Conservation (phyloP, 2,329 filamentous ascomycete species). For the Microcera coccophila region DNA sequence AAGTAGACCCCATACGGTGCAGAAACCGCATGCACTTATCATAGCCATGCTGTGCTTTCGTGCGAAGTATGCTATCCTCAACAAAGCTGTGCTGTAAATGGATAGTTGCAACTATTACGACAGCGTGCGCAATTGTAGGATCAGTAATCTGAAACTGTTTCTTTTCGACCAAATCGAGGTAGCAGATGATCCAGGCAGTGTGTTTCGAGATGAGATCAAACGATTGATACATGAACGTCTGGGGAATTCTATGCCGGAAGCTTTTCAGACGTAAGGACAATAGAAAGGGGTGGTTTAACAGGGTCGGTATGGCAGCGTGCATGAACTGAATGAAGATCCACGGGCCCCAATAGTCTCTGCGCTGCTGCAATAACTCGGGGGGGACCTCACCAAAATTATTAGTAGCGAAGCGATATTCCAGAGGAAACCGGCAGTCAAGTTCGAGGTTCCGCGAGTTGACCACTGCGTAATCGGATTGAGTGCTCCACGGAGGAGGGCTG, state of each 20-base stretch:
- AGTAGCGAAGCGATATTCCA: slow-evolving; percentile 47
- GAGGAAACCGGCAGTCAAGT: slow-evolving; percentile 48
- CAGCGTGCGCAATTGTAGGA: slow-evolving; percentile 39
- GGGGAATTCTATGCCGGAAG: slow-evolving; percentile 49
- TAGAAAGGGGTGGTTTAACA: slow-evolving; percentile 52
- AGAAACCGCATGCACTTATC: slow-evolving; percentile 28
- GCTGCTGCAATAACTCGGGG: slow-evolving; percentile 38
- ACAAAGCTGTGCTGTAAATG: slow-evolving; percentile 52
- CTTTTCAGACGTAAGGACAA: slow-evolving; percentile 50
- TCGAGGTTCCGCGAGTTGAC: slow-evolving; percentile 49
- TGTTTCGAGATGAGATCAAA: slow-evolving; percentile 49
- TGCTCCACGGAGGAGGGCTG: slow-evolving; percentile 39
- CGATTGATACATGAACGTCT: slow-evolving; percentile 52
- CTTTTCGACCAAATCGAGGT: slow-evolving; percentile 45
- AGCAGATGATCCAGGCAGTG: slow-evolving; percentile 51
- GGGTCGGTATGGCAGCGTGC: slow-evolving; percentile 50
- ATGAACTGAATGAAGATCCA: slow-evolving; percentile 51
- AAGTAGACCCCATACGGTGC: slow-evolving; percentile 19
- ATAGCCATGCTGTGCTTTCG: slow-evolving; percentile 24
- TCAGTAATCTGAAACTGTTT: slow-evolving; percentile 40
- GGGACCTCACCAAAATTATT: slow-evolving; percentile 43
- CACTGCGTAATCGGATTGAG: slow-evolving; percentile 50
- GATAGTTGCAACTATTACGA: slow-evolving; percentile 50
- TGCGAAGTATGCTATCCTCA: slow-evolving; percentile 15
- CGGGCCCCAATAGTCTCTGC: slow-evolving; percentile 50